phyloP scores from a whole-genome alignment of 2,329 filamentous ascomycete genomes.

The Aspergillus versicolor region DNA sequence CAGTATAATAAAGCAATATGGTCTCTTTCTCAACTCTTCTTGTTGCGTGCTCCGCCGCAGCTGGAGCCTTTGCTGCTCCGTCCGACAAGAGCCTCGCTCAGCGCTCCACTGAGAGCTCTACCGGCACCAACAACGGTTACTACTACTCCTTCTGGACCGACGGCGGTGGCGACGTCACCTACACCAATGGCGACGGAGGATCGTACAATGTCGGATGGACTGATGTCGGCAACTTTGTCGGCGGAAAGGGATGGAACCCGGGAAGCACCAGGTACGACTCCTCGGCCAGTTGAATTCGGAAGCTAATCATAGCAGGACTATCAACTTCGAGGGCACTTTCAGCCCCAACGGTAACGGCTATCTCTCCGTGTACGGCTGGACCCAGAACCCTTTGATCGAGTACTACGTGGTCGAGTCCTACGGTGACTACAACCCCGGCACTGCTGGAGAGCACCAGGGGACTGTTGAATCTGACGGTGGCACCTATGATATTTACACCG shows the following conservation, averaged over 20 bases:
- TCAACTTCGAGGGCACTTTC: slow-evolving; percentile 32
- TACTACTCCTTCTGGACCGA: slow-evolving; percentile 55
- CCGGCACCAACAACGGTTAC: slow-evolving; percentile 44
- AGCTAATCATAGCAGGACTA: slow-evolving; percentile 7
- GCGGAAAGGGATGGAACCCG: slow-evolving; percentile 60
- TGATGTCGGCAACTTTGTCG: slow-evolving; percentile 54
- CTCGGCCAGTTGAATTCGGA: too few relatives aligned
- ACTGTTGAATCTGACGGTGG: slow-evolving; percentile 39
- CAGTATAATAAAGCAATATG: slow-evolving; percentile 15
- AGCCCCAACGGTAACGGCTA: slow-evolving; percentile 34
- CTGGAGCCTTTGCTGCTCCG: slow-evolving; percentile 25
- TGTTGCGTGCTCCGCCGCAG: slow-evolving; percentile 21
- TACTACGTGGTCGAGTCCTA: slow-evolving; percentile 42
- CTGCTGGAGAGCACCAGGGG: slow-evolving; percentile 30
- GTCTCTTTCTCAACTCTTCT: slow-evolving; percentile 27
- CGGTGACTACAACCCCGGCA: slow-evolving; percentile 33
- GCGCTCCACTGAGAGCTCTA: slow-evolving; percentile 26
- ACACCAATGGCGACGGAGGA: slow-evolving; percentile 47
- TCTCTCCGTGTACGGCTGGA: slow-evolving; percentile 44
- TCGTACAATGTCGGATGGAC: slow-evolving; percentile 50
- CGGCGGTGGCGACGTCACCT: slow-evolving; percentile 43
- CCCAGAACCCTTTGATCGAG: slow-evolving; percentile 36
- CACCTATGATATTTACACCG: slow-evolving; percentile 40
- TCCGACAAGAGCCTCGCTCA: slow-evolving; percentile 12
- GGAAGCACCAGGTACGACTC: slow-evolving; percentile 48